Conservation (phyloP, 164 flowering plant genomes). For the Litsea cubeba region DNA sequence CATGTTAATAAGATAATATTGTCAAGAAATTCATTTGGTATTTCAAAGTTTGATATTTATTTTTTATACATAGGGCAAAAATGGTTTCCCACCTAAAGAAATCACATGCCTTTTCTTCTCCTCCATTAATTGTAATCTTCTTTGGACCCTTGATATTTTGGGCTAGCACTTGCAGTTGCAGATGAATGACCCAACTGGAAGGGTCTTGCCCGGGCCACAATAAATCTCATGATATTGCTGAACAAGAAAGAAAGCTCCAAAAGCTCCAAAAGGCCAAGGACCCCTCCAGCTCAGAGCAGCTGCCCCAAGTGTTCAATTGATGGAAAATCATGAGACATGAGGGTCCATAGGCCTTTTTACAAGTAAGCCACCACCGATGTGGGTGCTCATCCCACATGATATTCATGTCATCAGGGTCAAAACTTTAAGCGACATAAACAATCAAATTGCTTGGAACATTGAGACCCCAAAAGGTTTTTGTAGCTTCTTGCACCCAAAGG, state of each 20-base stretch:
- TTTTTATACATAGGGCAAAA: slow-evolving; percentile 1
- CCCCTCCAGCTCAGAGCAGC: slow-evolving; percentile 3
- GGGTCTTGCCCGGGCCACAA: slow-evolving; percentile 2
- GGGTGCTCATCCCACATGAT: too few relatives aligned
- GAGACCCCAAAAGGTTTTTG: too few relatives aligned
- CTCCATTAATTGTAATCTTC: slow-evolving; percentile 23
- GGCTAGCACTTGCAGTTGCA: slow-evolving; percentile 15
- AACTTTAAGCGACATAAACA: too few relatives aligned
- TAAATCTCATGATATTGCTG: not conserved
- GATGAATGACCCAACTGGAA: slow-evolving; percentile 16
- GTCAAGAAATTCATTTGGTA: too few relatives aligned
- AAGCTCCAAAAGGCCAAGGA: not conserved
- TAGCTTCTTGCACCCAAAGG: too few relatives aligned
- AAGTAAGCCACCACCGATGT: too few relatives aligned
- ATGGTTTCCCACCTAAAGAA: slow-evolving; percentile 17
- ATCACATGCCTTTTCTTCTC: slow-evolving; percentile 9
- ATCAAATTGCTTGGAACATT: too few relatives aligned
- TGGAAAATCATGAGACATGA: slow-evolving; percentile 48
- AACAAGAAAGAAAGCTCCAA: slow-evolving; percentile 2
- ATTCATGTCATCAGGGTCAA: too few relatives aligned
- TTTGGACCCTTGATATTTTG: slow-evolving; percentile 7
- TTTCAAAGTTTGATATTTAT: too few relatives aligned
- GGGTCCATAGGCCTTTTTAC: too few relatives aligned
- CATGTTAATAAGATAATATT: too few relatives aligned
- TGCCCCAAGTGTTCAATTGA: slow-evolving; percentile 33